Evolutionary conservation across 805 yeast species (phyloP).

Genomic region (Scheffersomyces amazonensis): DNA sequence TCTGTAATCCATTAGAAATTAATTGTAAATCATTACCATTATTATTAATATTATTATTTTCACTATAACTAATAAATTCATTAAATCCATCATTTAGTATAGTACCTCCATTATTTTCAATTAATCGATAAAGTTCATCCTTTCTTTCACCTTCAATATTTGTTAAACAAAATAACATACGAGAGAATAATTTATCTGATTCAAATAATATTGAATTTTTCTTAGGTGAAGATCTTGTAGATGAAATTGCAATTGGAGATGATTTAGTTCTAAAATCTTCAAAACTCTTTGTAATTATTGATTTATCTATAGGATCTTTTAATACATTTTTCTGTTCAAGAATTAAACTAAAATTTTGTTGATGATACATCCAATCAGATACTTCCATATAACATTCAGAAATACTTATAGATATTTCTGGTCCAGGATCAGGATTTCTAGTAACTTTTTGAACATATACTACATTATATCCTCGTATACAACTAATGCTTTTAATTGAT

Average conservation of each 20-base stretch:
- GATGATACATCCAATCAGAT: slow-evolving; percentile 37
- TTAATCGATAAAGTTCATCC: slow-evolving; percentile 29
- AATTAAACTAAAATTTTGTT: slow-evolving; percentile 24
- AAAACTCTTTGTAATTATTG: neutral
- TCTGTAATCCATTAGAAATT: slow-evolving; percentile 9
- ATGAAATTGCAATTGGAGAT: neutral
- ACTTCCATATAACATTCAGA: slow-evolving; percentile 37
- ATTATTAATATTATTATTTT: too few species aligned
- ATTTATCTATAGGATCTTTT: neutral
- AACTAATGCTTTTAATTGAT: slow-evolving; percentile 33
- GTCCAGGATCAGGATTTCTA: slow-evolving; percentile 7
- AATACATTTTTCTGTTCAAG: slow-evolving; percentile 17
- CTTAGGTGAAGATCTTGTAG: neutral
- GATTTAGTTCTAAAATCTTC: neutral
- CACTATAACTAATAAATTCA: slow-evolving; percentile 20
- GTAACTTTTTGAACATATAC: slow-evolving; percentile 31
- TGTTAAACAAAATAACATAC: slow-evolving; percentile 34
- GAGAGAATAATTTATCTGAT: slow-evolving; percentile 13
- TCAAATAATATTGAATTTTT: neutral
- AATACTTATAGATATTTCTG: slow-evolving; percentile 21
- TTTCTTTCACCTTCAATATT: slow-evolving; percentile 32
- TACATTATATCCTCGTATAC: slow-evolving; percentile 61
- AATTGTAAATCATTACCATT: slow-evolving; percentile 6
- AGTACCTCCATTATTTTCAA: slow-evolving; percentile 41
- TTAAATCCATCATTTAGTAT: slow-evolving; percentile 34